Conservation (phyloP, 106 monocot species). For the Agapanthus africanus region DNA sequence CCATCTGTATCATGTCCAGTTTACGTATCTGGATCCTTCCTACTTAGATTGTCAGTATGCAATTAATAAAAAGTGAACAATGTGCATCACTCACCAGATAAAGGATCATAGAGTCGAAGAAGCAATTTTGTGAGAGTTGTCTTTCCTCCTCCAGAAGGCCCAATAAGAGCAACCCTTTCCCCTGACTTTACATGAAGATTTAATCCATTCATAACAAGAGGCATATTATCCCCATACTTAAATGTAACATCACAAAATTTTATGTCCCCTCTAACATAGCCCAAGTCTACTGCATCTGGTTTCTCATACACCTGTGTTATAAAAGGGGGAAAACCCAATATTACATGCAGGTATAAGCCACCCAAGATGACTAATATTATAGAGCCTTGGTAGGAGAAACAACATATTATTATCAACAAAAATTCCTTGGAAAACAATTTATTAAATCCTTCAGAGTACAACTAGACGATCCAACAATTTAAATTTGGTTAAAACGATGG, state of each 20-base stretch:
- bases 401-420: not conserved
- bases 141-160: conserved; percentile 87
- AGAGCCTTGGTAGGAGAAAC: not conserved
- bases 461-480: not conserved
- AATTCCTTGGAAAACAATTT: not conserved
- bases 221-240: conserved; percentile 54
- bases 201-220: conserved; percentile 47
- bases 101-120: conserved; percentile 76
- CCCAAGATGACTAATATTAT: not conserved
- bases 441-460: not conserved
- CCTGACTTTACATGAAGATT: conserved; percentile 67
- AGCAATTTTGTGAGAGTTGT: conserved; percentile 70
- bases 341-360: not conserved
- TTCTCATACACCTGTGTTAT: conserved; percentile 50
- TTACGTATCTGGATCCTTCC: too few species aligned
- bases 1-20: too few species aligned
- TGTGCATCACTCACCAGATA: conserved; percentile 34
- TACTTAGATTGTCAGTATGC: too few species aligned
- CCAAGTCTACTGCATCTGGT: conserved; percentile 45
- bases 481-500: not conserved
- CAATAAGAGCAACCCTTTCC: conserved; percentile 73
- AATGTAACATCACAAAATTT: conserved; percentile 77
- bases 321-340: not conserved
- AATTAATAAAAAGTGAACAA: too few species aligned
- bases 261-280: conserved; percentile 54